Base-by-base conservation (phyloP, 2,329 filamentous ascomycete genomes). In the Fusarium sambucinum region DNA sequence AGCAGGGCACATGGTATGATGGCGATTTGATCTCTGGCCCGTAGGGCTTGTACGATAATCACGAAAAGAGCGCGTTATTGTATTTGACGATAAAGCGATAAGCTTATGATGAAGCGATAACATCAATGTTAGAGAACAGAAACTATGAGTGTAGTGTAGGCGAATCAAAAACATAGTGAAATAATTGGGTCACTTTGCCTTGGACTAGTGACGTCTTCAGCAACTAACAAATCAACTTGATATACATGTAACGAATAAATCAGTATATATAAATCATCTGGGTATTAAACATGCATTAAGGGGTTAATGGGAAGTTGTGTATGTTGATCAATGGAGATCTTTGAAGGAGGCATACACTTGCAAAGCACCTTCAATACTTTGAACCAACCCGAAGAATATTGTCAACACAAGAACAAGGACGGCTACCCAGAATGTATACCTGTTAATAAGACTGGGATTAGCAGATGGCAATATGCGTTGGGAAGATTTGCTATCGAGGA, bases 21-120 rank as follows among this genome's bases (percentile, higher is more conserved):
- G 23, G 21, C 6, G 17, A 21, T n/a, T 44, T n/a, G 16, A 33
- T 50, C 17, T n/a, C 14, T 32, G 27, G 23, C 29, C 23, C 16
- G 11, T 37, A 19, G 41, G 12, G 48, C 17, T n/a, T 69, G 65
- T 66, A 66, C 27, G 50, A 55, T 50, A 16, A 27, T 8, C 21
- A 55, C 21, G 27, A 38, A 55, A 11, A 53, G 14, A 11, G 17
- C 23, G 25, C 14, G 37, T 10, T 3, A 33, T 45, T 21, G 27
- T 9, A 35, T 29, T n/a, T 35, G 14, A 56, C 29, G 37, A 37
- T 21, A n/a, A 46, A 45, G 32, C 38, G 30, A 57, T 17, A 63
- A 21, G 10, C 27, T 17, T 23, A 25, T 38, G 29, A 37, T 6
- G 48, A 42, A 68, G 33, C n/a, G 51, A 46, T 25, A 45, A 14